Conservation (phyloP, 495 filamentous ascomycete genomes). For the Paragyromitra xinjiangensis region DNA sequence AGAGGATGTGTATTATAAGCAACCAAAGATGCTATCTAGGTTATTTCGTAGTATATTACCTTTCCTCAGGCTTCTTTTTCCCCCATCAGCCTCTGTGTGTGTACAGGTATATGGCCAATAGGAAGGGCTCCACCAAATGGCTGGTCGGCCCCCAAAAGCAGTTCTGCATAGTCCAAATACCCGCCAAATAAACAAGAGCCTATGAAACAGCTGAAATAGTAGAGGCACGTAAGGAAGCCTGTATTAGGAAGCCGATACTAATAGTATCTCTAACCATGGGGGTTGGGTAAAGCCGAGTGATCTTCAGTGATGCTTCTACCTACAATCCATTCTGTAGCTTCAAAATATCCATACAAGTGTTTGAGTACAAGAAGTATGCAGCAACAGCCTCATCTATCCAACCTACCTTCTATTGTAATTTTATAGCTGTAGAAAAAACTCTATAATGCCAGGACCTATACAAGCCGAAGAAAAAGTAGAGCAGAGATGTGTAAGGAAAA, state of each 20-base stretch:
- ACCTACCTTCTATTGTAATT: neutral
- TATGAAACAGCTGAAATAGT: too few species aligned
- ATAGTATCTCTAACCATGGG: too few species aligned
- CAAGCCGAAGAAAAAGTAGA: slow-evolving; percentile 9
- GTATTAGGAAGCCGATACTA: too few species aligned
- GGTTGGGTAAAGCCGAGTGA: neutral
- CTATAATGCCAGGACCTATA: slow-evolving; percentile 34
- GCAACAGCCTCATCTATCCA: neutral
- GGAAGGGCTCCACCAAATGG: too few species aligned
- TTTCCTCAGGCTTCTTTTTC: neutral
- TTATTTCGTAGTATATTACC: neutral
- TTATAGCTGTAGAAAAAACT: neutral
- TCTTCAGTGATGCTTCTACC: neutral
- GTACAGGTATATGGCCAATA: too few species aligned
- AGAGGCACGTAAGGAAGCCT: too few species aligned
- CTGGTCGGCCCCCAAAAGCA: too few species aligned
- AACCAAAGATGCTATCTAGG: neutral
- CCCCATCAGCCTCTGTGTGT: neutral
- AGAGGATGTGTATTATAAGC: neutral
- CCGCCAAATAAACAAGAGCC: too few species aligned
- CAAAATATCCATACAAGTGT: neutral
- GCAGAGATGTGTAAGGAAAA: slow-evolving; percentile 25
- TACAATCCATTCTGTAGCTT: neutral
- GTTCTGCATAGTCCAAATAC: too few species aligned
- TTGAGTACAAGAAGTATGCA: neutral